These are phyloP conservation scores for Xylariaceae sp. DNA, from an alignment of 2,329 filamentous ascomycete genomes.

Conservation along the genomic window DNA sequence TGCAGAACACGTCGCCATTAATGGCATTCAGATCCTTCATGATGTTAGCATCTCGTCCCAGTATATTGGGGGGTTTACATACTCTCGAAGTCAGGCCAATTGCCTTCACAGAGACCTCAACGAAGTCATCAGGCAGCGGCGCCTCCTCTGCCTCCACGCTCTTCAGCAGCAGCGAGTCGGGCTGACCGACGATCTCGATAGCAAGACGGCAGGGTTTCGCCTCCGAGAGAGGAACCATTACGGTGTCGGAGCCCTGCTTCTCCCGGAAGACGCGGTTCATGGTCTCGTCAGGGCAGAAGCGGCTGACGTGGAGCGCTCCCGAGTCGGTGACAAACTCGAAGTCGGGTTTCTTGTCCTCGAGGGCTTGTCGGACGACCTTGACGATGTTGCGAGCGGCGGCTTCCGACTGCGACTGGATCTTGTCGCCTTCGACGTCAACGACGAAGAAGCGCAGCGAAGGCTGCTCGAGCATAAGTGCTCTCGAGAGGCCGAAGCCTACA, in stretches of 20 bases:
- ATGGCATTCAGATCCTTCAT: background rate
- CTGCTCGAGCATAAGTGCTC: conserved; percentile 24
- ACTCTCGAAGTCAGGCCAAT: background rate
- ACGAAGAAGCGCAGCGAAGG: conserved; percentile 20
- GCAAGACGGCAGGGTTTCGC: conserved; percentile 3
- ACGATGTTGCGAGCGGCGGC: conserved; percentile 1
- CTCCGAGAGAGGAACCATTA: background rate
- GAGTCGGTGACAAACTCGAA: conserved; percentile 11
- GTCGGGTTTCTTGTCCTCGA: background rate
- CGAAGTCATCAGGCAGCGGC: background rate
- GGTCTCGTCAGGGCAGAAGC: conserved; percentile 16
- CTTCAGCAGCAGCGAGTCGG: conserved; percentile 18
- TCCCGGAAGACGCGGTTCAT: conserved; percentile 10
- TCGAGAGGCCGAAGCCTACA: conserved; percentile 9
- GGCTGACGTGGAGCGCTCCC: conserved; percentile 13
- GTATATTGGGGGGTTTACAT: background rate
- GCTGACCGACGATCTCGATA: conserved; percentile 8
- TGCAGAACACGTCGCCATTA: background rate
- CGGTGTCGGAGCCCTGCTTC: conserved; percentile 4
- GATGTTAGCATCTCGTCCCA: background rate
- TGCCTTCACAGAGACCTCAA: conserved; percentile 8
- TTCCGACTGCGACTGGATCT: background rate
- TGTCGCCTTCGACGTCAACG: conserved; percentile 14
- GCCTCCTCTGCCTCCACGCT: background rate
- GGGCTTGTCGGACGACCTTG: conserved; percentile 4